Conservation (phyloP, 768 basidiomycete genomes). For the Pleurotus pulmonarius region DNA sequence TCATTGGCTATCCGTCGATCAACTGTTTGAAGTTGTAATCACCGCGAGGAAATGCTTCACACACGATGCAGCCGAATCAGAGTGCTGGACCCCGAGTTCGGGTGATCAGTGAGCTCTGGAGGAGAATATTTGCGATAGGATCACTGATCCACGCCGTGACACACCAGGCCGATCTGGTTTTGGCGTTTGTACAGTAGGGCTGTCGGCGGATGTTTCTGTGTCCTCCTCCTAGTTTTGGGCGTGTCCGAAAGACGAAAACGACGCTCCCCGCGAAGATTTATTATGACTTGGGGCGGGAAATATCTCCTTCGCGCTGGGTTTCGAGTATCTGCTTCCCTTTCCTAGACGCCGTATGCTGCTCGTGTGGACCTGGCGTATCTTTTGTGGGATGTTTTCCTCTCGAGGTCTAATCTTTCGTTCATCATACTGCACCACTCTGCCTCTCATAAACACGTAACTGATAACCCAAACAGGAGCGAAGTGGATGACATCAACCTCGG, state of each 20-base stretch:
- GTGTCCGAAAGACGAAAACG: constrained; percentile 6
- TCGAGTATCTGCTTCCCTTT: constrained; percentile 27
- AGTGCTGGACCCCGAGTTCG: no score
- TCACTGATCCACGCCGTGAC: constrained; percentile 33
- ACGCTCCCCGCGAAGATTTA: not conserved
- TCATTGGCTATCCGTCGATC: no score
- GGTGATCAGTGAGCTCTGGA: no score
- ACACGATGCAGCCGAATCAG: no score
- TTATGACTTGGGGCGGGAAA: constrained; percentile 17
- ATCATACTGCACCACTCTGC: no score
- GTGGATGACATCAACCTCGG: constrained; percentile 85
- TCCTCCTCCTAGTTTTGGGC: not conserved
- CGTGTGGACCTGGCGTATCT: no score
- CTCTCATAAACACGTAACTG: no score
- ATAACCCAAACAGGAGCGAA: constrained; percentile 53
- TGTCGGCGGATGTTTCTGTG: constrained; percentile 6
- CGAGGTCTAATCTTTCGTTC: no score
- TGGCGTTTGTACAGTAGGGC: constrained; percentile 17
- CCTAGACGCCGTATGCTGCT: constrained; percentile 41
- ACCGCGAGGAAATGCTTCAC: constrained; percentile 13
- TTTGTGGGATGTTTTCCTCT: no score
- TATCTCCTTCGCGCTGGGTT: constrained; percentile 34
- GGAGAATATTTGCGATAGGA: no score
- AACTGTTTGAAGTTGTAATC: no score
- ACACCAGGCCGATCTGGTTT: constrained; percentile 27